Evolutionary conservation across 768 basidiomycete genomes (phyloP), one percentile per base, ranked within the genome.

Genomic region (Mycena leptocephala): DNA sequence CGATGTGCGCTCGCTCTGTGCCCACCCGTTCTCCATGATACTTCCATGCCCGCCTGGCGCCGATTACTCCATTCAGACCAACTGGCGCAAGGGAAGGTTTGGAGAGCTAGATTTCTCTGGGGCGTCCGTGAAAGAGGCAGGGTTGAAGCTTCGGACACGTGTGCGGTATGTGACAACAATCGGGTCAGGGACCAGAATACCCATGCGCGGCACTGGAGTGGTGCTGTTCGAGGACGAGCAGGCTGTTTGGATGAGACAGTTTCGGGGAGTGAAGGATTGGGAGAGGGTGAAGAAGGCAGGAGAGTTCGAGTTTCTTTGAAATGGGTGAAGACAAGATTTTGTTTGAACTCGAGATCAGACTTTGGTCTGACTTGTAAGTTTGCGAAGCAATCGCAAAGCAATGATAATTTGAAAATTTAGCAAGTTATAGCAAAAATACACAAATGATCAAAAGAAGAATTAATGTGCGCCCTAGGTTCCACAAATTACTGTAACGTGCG

Each of bases 241-340:
- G 1, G 55, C 33, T 2, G 37, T 76, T 8, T 76, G 75, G 75
- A 67, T 76, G 70, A 28, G 18, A n/a, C 75, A 76, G 70, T 28
- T 48, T 6, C 3, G 39, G 22, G 51, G 64, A 2, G 28, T 6
- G 18, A 55, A 56, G 35, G 75, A 76, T 2, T 76, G 75, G 75
- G 65, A 66, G 39, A n/a, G n/a, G n/a, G n/a, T n/a, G n/a, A n/a
- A n/a, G n/a, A n/a, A n/a, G n/a, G n/a, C n/a, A n/a, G n/a, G n/a
- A n/a, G n/a, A n/a, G n/a, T n/a, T n/a, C n/a, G n/a, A n/a, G n/a
- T n/a, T n/a, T n/a, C n/a, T n/a, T n/a, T n/a, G n/a, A n/a, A n/a
- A n/a, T n/a, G n/a, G n/a, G n/a, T n/a, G n/a, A n/a, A n/a, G n/a
- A n/a, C n/a, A n/a, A n/a, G n/a, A n/a, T n/a, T n/a, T n/a, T n/a